Evolutionary conservation across 2,329 filamentous ascomycete genomes (phyloP), one percentile per base, ranked within the genome.

Genomic region (Alternaria dauci): DNA sequence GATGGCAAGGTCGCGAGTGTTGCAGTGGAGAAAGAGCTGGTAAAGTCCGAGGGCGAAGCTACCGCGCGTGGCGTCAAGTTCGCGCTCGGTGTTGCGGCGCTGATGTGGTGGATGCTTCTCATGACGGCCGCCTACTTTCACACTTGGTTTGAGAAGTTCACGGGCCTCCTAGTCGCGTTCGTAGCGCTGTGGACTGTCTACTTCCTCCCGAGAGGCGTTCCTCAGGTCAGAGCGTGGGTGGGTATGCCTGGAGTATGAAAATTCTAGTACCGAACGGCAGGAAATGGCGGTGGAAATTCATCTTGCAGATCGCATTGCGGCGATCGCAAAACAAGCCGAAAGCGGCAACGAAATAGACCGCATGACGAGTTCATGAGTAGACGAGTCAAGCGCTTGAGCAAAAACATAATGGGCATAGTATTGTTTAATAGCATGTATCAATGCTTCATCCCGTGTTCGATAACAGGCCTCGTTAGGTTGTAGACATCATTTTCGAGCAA

Each of bases 71-170:
- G 83, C 14, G 81, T 90, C 66, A 86, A 89, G 64, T 80, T 81
- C 72, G 68, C 81, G 69, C 63, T 86, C 76, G 76, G 74, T 0
- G 87, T 97, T 26, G 85, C 91, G 18, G 88, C 80, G 0, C 72
- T 97, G 74, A 92, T 90, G 74, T 87, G 89, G 82, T 98, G 95
- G 92, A 99, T 99, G 95, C 80, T 99, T 76, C 84, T 98, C 62
- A 99, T 99, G 95, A 99, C 95, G 41, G 94, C 94, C 3, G 94
- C 96, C 39, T 99, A 94, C 84, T 99, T 99, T 74, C 95, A 99
- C 79, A 99, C 95, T 0, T 98, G 94, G 94, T 89, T 96, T 71
- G 95, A 99, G 82, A 99, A 98, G 90, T 81, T 83, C 52, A 84
- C 82, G 16, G 83, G 82, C 0, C 68, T 84, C 52, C 23, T 82